These are phyloP conservation scores for Xerocomus cyaneibrunnescens DNA, from an alignment of 1,284 basidiomycete species.

Conservation along the genomic window DNA sequence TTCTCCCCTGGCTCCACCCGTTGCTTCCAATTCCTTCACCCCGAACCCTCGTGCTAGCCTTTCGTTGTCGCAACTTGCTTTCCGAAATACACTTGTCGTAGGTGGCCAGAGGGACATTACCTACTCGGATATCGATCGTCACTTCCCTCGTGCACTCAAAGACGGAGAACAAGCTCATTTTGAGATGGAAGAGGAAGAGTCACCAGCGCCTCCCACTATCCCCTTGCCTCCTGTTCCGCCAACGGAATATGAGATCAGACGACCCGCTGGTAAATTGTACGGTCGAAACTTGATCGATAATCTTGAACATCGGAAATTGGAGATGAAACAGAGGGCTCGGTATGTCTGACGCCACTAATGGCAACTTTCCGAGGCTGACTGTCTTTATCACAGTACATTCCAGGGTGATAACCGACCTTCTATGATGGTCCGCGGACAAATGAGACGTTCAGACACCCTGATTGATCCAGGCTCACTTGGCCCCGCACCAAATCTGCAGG, in stretches of 20 bases:
- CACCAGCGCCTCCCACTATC: constrained; percentile 37
- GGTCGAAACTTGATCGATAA: constrained; percentile 81
- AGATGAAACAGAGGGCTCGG: constrained; percentile 76
- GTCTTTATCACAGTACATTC: constrained; percentile 51
- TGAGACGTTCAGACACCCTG: constrained; percentile 58
- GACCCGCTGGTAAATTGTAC: constrained; percentile 74
- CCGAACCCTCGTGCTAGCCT: constrained; percentile 73
- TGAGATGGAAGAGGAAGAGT: constrained; percentile 43
- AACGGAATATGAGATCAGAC: constrained; percentile 32
- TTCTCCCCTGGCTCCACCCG: constrained; percentile 44
- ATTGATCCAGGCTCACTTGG: constrained; percentile 67
- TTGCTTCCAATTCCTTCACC: constrained; percentile 68
- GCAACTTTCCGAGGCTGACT: constrained; percentile 12
- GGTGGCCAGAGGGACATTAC: constrained; percentile 64
- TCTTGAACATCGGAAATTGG: constrained; percentile 69
- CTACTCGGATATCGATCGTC: constrained; percentile 56
- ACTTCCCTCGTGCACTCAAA: constrained; percentile 61
- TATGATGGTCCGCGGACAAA: constrained; percentile 72
- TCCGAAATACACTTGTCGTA: constrained; percentile 69
- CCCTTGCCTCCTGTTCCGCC: constrained; percentile 34
- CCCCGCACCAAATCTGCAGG: constrained; percentile 24
- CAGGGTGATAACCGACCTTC: constrained; percentile 75
- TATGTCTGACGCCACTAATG: constrained; percentile 33
- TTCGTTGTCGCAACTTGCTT: constrained; percentile 74
- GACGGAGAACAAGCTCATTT: constrained; percentile 70